Conservation (phyloP, 345 rosid genomes). For the Rhodamnia rubescens region DNA sequence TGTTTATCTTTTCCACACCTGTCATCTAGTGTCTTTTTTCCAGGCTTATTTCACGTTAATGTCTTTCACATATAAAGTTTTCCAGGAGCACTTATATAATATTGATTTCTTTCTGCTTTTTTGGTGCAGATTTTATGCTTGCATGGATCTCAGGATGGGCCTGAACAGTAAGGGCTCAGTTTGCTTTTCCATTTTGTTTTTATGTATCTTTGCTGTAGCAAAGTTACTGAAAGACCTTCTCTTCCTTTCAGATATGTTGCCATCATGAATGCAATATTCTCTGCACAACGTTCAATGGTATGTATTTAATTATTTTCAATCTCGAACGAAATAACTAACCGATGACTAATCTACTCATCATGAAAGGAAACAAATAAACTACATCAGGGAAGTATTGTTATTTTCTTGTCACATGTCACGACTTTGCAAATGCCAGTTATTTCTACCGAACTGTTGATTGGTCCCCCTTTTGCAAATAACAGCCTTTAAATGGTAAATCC, state of each 20-base stretch:
- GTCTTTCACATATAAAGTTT: background rate
- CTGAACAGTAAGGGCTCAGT: slow-evolving; percentile 70
- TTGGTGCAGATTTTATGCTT: slow-evolving; percentile 74
- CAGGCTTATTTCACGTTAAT: too few relatives aligned
- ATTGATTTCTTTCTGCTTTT: slow-evolving; percentile 2
- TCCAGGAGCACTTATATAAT: background rate
- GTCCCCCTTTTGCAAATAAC: background rate
- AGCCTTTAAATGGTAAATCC: background rate
- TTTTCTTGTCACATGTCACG: background rate
- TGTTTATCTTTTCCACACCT: background rate
- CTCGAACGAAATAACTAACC: background rate
- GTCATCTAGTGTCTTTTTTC: too few relatives aligned
- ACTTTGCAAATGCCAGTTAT: background rate
- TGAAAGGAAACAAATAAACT: background rate
- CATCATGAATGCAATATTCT: slow-evolving; percentile 92
- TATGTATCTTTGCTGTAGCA: background rate
- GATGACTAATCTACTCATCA: background rate
- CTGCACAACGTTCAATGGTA: slow-evolving; percentile 90
- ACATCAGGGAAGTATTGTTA: background rate
- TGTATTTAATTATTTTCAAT: background rate
- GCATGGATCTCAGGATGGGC: slow-evolving; percentile 98
- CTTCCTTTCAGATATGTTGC: slow-evolving; percentile 75
- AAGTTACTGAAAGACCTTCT: slow-evolving; percentile 2
- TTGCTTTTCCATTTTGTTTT: slow-evolving; percentile 1
- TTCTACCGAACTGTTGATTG: background rate